Base-by-base conservation (phyloP, 2,329 filamentous ascomycete genomes). In the Domatiomyces catenatus region DNA sequence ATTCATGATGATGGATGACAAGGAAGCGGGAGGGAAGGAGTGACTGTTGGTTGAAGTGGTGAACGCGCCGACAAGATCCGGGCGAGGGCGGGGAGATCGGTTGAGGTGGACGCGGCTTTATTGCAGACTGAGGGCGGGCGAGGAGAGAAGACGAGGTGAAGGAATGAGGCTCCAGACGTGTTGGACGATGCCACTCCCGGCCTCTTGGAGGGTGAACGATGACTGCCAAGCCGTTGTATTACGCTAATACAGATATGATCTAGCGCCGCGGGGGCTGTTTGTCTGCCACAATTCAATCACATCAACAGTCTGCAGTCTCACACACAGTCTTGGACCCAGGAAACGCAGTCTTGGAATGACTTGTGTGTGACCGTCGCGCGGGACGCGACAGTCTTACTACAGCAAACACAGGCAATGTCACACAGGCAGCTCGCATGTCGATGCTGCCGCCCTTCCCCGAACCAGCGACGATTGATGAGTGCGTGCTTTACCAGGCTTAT, bases 1-100 rank as follows among this genome's bases (percentile, higher is more conserved):
- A 62, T 71, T 71, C 69, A 72, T 72, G 61, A 61, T 69, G 68
- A 58, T 48, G 51, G 52, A 43, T 44, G 19, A 18, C 20, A n/a
- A 20, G 32, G 47, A 48, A 39, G 32, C 32, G 32, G 32, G 15
- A 39, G 10, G 32, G 32, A 39, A 39, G 32, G 32, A 39, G 32
- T 39, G 32, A 39, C 32, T 39, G 32, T 39, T 39, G 32, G 10
- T 39, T 39, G 32, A 39, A 15, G 32, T 12, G 8, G 32, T 39
- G 32, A 15, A 39, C 3, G 32, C 32, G 32, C 32, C 32, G 32
- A 39, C 3, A 12, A 15, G 32, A 12, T 39, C 32, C 10, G 10
- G 32, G 10, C 15, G 32, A 15, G 10, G 32, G 15, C 32, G 5
- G 32, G 32, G 10, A 39, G 32, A 39, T 39, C 15, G 7, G 15